A percentile compares a stretch with the other conserved stretches of the same genome.
Evolutionary conservation across 163 green algal species (phyloP).

Genomic region (Chloromonas sp.): DNA sequence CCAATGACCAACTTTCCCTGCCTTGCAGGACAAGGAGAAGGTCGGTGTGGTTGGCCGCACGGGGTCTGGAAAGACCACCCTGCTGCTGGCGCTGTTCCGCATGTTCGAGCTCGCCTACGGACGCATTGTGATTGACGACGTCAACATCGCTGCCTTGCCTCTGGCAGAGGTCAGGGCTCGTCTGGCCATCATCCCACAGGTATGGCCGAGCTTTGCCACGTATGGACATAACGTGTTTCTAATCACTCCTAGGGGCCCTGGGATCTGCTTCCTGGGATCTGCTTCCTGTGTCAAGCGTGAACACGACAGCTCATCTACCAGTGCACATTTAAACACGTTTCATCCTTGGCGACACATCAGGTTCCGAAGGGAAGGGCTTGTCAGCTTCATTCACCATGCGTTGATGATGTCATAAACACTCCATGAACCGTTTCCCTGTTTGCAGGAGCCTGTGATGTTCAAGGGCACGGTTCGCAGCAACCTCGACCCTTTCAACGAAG

Average conservation of each 20-base stretch:
- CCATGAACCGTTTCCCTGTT: no score
- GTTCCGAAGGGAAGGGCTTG: no score
- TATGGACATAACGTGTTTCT: no score
- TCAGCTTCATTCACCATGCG: no score
- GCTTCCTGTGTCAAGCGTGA: no score
- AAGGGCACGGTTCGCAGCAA: constrained; percentile 59
- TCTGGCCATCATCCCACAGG: constrained; percentile 52
- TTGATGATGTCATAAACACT: no score
- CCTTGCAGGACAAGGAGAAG: constrained; percentile 46
- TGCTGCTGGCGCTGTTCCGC: constrained; percentile 63
- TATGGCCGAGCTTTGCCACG: constrained; percentile 23
- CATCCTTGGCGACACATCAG: no score
- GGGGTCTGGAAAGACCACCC: constrained; percentile 54
- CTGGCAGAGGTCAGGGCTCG: constrained; percentile 33
- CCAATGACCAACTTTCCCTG: no score
- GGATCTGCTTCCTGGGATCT: no score
- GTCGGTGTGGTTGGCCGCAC: constrained; percentile 56
- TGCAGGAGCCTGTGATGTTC: constrained; percentile 57
- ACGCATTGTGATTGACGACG: constrained; percentile 36
- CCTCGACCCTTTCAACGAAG: constrained; percentile 59
- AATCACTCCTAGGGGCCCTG: no score
- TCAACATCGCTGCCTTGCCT: constrained; percentile 41
- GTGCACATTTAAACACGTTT: no score
- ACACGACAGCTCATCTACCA: no score
- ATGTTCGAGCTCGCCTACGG: constrained; percentile 54